phyloP scores from a whole-genome alignment of 1,139 yeast genomes.

The Kodamaea anthophila region DNA sequence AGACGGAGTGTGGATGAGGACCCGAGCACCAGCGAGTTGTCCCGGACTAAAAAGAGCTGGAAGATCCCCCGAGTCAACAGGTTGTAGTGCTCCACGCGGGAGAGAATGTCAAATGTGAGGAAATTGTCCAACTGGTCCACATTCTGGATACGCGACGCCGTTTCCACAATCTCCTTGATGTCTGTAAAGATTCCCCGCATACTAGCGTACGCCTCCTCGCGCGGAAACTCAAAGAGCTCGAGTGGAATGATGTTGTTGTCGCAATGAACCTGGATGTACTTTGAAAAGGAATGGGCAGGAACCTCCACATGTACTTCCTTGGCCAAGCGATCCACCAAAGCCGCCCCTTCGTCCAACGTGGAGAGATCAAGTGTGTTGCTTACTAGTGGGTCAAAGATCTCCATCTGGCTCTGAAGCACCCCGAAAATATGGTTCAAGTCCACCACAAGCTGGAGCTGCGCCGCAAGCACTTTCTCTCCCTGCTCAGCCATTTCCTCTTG shows the following conservation, averaged over 20 bases:
- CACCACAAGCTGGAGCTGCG: constrained; percentile 24
- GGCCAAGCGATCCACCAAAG: constrained; percentile 10
- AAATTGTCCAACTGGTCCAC: constrained; percentile 31
- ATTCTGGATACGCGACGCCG: constrained; percentile 20
- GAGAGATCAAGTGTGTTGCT: constrained; percentile 1
- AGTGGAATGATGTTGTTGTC: constrained; percentile 58
- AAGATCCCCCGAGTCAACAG: constrained; percentile 57
- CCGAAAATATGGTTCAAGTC: constrained; percentile 25
- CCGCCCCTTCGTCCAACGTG: constrained; percentile 12
- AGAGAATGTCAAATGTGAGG: constrained; percentile 27
- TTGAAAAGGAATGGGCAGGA: constrained; percentile 33
- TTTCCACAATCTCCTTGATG: constrained; percentile 17
- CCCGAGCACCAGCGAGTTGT: constrained; percentile 49
- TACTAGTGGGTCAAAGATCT: constrained; percentile 2
- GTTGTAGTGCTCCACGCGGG: constrained; percentile 27
- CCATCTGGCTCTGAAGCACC: constrained; percentile 17
- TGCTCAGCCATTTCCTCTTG: constrained; percentile 2
- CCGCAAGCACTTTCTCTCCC: constrained; percentile 10
- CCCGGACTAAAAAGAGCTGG: constrained; percentile 55
- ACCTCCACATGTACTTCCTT: constrained; percentile 7
- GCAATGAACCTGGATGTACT: constrained; percentile 48
- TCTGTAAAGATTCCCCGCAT: constrained; percentile 33
- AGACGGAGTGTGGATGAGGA: constrained; percentile 10
- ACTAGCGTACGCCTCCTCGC: constrained; percentile 22
- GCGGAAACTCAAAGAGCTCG: constrained; percentile 24